Base-by-base conservation (phyloP, 495 filamentous ascomycete genomes). In the Aspergillus incahuasiensis region DNA sequence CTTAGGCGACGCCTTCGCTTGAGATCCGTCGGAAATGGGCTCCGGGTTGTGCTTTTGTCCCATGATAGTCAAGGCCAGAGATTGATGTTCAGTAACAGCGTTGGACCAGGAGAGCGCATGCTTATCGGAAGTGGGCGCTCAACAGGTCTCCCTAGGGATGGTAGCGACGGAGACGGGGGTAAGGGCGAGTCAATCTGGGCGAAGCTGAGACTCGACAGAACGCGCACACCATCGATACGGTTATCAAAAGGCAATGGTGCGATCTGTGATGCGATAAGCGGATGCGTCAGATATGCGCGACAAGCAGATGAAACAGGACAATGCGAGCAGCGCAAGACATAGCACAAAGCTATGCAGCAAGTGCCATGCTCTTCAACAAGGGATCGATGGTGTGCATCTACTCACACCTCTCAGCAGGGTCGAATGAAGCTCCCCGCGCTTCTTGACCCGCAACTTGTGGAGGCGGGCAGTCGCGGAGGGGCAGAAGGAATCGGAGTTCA, bases 11-110 rank as follows among this genome's bases (percentile, higher is more conserved):
- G 52, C 1, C 15, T 58, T 61, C 39, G 57, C 42, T 54, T 57
- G 59, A 58, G 48, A 21, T 6, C 40, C 54, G 22, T 61, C 54
- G 49, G 49, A 35, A 54, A 41, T 45, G 49, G 52, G 41, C 30
- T 63, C 57, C 41, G 54, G 16, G 42, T 48, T 45, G 21, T 60
- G 38, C 8, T 56, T 52, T 46, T 58, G 63, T 49, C 57, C 59
- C 52, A 62, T 66, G 54, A 57, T 56, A 53, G 51, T 72, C 71
- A 63, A 67, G 60, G 61, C 63, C 61, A 58, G 58, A 58, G 54
- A 48, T 66, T 50, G 67, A 64, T 66, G 63, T 57, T 68, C 61
- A 63, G 57, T 40, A 48, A 53, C 47, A 50, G 50, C 48, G 53
- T 50, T 50, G 42, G 49, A 39, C 45, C 30, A 56, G 54, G 54